Evolutionary conservation across 139 green algal genomes (phyloP).

Genomic region (Diplosphaera chodatii): DNA sequence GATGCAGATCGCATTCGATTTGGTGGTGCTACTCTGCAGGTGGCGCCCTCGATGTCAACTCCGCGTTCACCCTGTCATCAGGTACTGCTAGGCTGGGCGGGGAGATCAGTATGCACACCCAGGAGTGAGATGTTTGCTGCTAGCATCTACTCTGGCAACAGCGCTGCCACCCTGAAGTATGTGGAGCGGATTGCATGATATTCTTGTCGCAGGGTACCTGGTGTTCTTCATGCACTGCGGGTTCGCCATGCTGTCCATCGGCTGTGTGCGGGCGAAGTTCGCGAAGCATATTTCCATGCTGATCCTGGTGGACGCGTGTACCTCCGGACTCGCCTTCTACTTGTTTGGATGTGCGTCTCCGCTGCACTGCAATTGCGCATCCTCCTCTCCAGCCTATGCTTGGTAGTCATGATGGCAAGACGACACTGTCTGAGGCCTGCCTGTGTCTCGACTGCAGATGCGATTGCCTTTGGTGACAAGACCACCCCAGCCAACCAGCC

Average conservation of each 20-base stretch:
- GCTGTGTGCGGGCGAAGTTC: conserved; percentile 27
- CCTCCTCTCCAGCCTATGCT: no score
- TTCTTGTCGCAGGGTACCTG: conserved; percentile 36
- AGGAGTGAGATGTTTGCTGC: no score
- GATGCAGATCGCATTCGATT: no score
- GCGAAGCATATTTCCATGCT: conserved; percentile 38
- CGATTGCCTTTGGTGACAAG: conserved; percentile 19
- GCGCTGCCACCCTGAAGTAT: no score
- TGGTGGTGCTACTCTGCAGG: no score
- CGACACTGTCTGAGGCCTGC: no score
- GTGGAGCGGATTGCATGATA: no score
- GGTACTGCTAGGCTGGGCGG: no score
- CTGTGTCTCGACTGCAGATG: conserved; percentile 5
- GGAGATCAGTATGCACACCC: no score
- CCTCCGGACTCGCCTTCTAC: conserved; percentile 23
- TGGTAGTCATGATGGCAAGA: no score
- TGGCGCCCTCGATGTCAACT: neutral
- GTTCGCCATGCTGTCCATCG: conserved; percentile 62
- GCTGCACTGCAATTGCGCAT: no score
- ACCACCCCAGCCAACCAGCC: neutral
- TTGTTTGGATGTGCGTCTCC: conserved; percentile 13
- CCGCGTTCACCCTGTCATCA: neutral
- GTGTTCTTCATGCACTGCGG: conserved; percentile 71
- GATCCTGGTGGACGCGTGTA: conserved; percentile 28
- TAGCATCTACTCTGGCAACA: no score